Base-by-base conservation (phyloP, 495 filamentous ascomycete genomes). In the Trichocladium antarcticum region DNA sequence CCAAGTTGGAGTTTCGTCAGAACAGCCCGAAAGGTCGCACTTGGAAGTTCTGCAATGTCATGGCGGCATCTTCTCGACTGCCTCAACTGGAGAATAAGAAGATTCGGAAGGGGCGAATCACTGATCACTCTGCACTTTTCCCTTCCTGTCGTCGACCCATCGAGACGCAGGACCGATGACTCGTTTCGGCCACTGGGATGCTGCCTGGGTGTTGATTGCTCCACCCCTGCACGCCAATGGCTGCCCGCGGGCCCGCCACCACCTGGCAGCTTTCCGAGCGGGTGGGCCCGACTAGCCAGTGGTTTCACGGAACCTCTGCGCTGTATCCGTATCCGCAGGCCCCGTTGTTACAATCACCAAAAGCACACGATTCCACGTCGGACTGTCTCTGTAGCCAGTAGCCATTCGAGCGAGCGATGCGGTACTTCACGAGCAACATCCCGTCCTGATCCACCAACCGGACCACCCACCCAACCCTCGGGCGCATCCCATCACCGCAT, bases 241-340 rank as follows among this genome's bases (percentile, higher is more conserved):
- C 36, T 16, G 20, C 38, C 38, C 38, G 19, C 19, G 19, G 15
- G 14, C 20, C 6, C 20, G 19, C 38, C n/a, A n/a, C n/a, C n/a
- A n/a, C n/a, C 12, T 46, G 32, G 37, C 6, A 35, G n/a, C 42
- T 21, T 21, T 17, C n/a, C 12, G 5, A 19, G 50, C 53, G 56
- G 58, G 50, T 45, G 29, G 48, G 48, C 37, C 59, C 53, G 56
- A 57, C 57, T 59, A 56, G 56, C 19, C 37, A 22, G 24, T 3
- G 3, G 4, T 3, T 27, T 27, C 24, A 27, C n/a, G n/a, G n/a
- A n/a, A n/a, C n/a, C n/a, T n/a, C n/a, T n/a, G n/a, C n/a, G n/a
- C n/a, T n/a, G n/a, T n/a, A n/a, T n/a, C n/a, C n/a, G n/a, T n/a
- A n/a, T n/a, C n/a, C n/a, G n/a, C n/a, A n/a, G n/a, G n/a, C n/a